phyloP scores from a whole-genome alignment of 2,329 filamentous ascomycete genomes.

The Calonectria ilicicola region DNA sequence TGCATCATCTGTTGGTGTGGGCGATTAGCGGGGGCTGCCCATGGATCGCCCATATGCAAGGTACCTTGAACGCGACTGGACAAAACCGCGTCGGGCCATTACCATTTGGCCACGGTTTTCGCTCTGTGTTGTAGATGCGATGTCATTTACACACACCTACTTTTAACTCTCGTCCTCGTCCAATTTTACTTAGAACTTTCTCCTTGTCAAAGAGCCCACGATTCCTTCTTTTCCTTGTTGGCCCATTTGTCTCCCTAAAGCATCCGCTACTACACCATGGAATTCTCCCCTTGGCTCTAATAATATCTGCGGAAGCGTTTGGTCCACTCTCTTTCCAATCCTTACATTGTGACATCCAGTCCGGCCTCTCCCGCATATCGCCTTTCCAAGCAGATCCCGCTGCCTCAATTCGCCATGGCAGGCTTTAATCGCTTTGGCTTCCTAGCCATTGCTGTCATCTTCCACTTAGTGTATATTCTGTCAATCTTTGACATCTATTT shows the following conservation, averaged over 20 bases:
- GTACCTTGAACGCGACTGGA: conserved; percentile 13
- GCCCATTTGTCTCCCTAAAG: neutral
- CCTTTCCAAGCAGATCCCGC: neutral
- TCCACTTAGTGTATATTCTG: conserved; percentile 93
- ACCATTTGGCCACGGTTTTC: conserved; percentile 23
- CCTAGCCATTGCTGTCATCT: conserved; percentile 87
- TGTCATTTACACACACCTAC: neutral
- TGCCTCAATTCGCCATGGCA: conserved; percentile 59
- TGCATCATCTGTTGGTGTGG: neutral
- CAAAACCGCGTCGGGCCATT: neutral
- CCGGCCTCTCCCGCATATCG: conserved; percentile 10
- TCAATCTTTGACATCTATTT: conserved; percentile 99
- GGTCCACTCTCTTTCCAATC: conserved; percentile 14
- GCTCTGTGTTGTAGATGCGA: neutral
- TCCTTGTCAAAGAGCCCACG: neutral
- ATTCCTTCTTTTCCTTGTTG: neutral
- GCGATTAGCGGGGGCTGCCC: neutral
- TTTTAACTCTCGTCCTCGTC: neutral
- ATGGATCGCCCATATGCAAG: conserved; percentile 4
- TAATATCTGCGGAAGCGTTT: conserved; percentile 11
- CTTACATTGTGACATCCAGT: conserved; percentile 6
- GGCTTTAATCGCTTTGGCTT: conserved; percentile 79
- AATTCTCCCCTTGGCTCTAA: conserved; percentile 14
- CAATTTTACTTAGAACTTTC: neutral
- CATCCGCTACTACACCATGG: conserved; percentile 24